phyloP scores from a whole-genome alignment of 2,329 filamentous ascomycete species.

The Neoascochyta sp. region DNA sequence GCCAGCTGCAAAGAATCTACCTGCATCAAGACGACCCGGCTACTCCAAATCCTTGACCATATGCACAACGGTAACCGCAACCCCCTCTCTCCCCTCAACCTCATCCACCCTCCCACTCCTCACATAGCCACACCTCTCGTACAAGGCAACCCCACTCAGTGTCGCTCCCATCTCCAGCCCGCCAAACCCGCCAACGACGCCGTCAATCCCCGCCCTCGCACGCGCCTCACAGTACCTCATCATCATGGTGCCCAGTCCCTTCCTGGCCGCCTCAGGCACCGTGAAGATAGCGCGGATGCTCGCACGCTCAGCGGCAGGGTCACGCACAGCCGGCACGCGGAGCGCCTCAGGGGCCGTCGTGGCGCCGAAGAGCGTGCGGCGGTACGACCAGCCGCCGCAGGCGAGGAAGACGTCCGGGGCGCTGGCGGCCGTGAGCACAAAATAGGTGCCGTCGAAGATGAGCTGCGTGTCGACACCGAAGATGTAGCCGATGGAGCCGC shows the following conservation, averaged over 20 bases:
- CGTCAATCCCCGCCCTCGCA: conserved; percentile 16
- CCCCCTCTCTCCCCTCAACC: conserved; percentile 34
- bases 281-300: conserved; percentile 39
- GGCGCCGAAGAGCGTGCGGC: conserved; percentile 34
- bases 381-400: conserved; percentile 38
- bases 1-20: too few relatives aligned
- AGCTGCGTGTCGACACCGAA: conserved; percentile 37
- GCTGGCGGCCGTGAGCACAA: conserved; percentile 27
- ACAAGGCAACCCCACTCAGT: conserved; percentile 32
- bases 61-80: conserved; percentile 30
- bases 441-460: too few relatives aligned
- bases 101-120: conserved; percentile 33
- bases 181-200: conserved; percentile 19
- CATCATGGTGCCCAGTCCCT: conserved; percentile 37
- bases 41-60: conserved; percentile 30
- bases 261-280: conserved; percentile 25
- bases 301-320: conserved; percentile 27
- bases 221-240: conserved; percentile 36
- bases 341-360: conserved; percentile 29
- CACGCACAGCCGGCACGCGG: conserved; percentile 29
- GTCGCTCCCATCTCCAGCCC: conserved; percentile 38
- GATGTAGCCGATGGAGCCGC: conserved; percentile 36
- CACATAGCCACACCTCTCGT: conserved; percentile 35
- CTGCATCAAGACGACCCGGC: too few relatives aligned
- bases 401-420: conserved; percentile 24